A percentile compares a stretch with the other conserved stretches of the same genome.
Conservation (phyloP, 768 basidiomycete species). For the Harrya chromipes region DNA sequence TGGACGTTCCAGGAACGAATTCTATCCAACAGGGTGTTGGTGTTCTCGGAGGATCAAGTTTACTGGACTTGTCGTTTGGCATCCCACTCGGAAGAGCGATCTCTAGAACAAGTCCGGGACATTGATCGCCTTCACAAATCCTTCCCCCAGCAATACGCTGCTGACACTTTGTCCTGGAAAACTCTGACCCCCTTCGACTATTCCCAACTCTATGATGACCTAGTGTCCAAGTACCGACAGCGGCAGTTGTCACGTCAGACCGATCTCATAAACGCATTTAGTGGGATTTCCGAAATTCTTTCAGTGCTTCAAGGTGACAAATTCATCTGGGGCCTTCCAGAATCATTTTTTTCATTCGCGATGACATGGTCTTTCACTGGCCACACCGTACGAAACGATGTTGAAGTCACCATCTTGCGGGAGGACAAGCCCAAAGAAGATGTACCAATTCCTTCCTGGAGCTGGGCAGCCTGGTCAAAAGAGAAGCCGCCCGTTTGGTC, state of each 20-base stretch:
- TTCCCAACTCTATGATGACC: neutral
- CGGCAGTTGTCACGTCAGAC: slow-evolving; percentile 11
- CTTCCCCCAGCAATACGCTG: neutral
- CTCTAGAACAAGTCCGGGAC: slow-evolving; percentile 1
- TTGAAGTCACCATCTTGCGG: slow-evolving; percentile 3
- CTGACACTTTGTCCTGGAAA: neutral
- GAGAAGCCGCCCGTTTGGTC: neutral
- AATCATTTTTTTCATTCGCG: slow-evolving; percentile 10
- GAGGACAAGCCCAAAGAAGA: neutral
- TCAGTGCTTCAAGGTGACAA: slow-evolving; percentile 8
- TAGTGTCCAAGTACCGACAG: slow-evolving; percentile 8
- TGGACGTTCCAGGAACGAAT: slow-evolving; percentile 23
- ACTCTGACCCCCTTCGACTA: slow-evolving; percentile 2
- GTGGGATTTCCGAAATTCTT: slow-evolving; percentile 12
- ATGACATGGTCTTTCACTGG: slow-evolving; percentile 9
- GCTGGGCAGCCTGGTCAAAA: slow-evolving; percentile 14
- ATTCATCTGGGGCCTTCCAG: slow-evolving; percentile 17
- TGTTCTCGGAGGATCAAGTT: slow-evolving; percentile 19
- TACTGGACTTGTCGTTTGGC: slow-evolving; percentile 16
- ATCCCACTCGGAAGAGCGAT: slow-evolving; percentile 12
- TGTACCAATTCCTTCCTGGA: slow-evolving; percentile 17
- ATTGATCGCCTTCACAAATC: neutral
- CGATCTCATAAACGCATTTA: slow-evolving; percentile 15
- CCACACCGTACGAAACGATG: neutral
- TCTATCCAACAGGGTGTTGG: slow-evolving; percentile 13